phyloP scores from a whole-genome alignment of 805 yeast genomes.

The Wickerhamiella qilinensis region DNA sequence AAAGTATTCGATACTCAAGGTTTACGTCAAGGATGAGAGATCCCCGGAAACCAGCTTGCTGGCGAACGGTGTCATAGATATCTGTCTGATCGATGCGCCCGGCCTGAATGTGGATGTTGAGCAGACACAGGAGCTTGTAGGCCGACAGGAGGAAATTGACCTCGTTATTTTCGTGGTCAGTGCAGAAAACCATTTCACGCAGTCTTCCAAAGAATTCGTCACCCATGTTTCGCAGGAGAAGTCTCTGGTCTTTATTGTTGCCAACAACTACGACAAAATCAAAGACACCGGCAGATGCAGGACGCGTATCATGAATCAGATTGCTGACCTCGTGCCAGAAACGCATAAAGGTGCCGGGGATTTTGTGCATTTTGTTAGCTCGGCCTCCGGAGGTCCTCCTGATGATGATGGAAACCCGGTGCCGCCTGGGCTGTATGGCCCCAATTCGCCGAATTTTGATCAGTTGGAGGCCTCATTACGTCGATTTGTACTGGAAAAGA shows the following conservation, averaged over 20 bases:
- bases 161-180: slow-evolving; percentile 89
- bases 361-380: slow-evolving; percentile 83
- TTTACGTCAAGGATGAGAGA: slow-evolving; percentile 66
- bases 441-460: slow-evolving; percentile 38
- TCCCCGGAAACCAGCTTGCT: slow-evolving; percentile 52
- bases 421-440: too few relatives aligned
- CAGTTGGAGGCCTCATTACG: slow-evolving; percentile 71
- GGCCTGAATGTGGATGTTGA: slow-evolving; percentile 87
- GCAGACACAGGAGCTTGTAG: slow-evolving; percentile 87
- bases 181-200: slow-evolving; percentile 90
- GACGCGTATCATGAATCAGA: slow-evolving; percentile 65
- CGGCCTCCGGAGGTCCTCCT: slow-evolving; percentile 28
- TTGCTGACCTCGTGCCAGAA: slow-evolving; percentile 72
- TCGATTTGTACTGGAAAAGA: slow-evolving; percentile 71
- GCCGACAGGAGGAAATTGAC: slow-evolving; percentile 94
- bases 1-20: slow-evolving; percentile 52
- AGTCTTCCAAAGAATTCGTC: slow-evolving; percentile 87
- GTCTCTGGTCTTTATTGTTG: slow-evolving; percentile 82
- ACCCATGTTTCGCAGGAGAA: slow-evolving; percentile 82
- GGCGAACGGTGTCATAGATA: slow-evolving; percentile 82
- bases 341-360: slow-evolving; percentile 78
- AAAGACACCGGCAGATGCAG: slow-evolving; percentile 67
- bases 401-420: slow-evolving; percentile 11
- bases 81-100: slow-evolving; percentile 90
- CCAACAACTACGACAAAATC: slow-evolving; percentile 80